These are phyloP conservation scores for Globisporangium paddicum DNA, from an alignment of 352 stramenopile genomes.

Conservation along the genomic window DNA sequence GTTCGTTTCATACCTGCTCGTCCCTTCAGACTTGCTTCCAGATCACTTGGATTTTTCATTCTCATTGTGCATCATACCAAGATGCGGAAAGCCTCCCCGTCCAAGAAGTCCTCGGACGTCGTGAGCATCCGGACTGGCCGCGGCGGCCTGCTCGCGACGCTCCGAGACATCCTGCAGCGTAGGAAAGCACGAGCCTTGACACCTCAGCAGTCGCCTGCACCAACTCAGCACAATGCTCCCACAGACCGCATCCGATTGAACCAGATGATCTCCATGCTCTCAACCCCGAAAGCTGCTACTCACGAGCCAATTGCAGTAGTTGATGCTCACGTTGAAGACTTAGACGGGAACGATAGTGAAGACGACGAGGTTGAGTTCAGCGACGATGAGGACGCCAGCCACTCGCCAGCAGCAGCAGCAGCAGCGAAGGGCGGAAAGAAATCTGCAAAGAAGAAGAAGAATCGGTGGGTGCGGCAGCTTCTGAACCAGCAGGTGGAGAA, in stretches of 20 bases:
- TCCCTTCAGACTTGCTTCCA: too few relatives aligned
- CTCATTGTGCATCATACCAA: too few relatives aligned
- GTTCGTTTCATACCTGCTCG: too few relatives aligned
- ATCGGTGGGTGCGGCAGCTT: constrained; percentile 8
- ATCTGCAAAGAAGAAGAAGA: constrained; percentile 5
- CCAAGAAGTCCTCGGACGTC: background rate
- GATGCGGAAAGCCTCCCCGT: constrained; percentile 1
- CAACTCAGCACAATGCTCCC: background rate
- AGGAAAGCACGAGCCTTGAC: background rate
- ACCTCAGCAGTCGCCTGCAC: background rate
- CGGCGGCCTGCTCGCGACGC: constrained; percentile 4
- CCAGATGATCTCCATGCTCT: constrained; percentile 1
- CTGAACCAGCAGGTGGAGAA: constrained; percentile 8
- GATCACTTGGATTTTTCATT: too few relatives aligned
- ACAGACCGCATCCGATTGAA: background rate
- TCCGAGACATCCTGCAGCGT: constrained; percentile 3
- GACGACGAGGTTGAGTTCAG: background rate
- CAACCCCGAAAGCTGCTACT: background rate
- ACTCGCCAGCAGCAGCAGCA: background rate
- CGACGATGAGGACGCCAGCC: background rate
- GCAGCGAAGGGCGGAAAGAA: constrained; percentile 6
- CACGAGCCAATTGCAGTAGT: background rate
- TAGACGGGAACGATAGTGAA: background rate
- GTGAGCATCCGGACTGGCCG: background rate
- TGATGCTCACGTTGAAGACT: background rate